phyloP scores from a whole-genome alignment of 352 stramenopile genomes.

The Plasmopara muralis region DNA sequence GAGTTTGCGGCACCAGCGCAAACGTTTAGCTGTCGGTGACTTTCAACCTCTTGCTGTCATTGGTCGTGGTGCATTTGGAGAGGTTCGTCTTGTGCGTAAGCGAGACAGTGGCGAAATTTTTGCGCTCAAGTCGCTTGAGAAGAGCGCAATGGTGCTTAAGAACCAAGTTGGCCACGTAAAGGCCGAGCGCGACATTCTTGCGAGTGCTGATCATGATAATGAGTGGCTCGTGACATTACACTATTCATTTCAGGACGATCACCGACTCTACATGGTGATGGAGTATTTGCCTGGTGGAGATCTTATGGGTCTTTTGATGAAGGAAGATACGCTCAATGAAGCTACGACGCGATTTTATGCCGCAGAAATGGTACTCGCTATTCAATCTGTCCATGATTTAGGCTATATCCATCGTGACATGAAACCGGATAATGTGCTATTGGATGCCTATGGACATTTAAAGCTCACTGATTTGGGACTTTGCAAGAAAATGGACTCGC shows the following conservation, averaged over 20 bases:
- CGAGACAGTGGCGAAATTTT: slow-evolving; percentile 83
- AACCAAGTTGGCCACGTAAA: slow-evolving; percentile 95
- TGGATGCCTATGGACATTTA: slow-evolving; percentile 97
- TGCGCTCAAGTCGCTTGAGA: slow-evolving; percentile 90
- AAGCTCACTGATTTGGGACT: slow-evolving; percentile 99
- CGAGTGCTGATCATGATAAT: slow-evolving; percentile 92
- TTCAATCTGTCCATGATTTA: slow-evolving; percentile 96
- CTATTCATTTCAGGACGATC: slow-evolving; percentile 95
- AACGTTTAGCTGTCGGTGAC: slow-evolving; percentile 83
- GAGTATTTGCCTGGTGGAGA: slow-evolving; percentile 98
- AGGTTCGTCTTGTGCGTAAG: slow-evolving; percentile 90
- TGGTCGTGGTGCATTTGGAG: slow-evolving; percentile 97
- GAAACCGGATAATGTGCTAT: slow-evolving; percentile 95
- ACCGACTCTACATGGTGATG: slow-evolving; percentile 94
- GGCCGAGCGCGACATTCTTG: slow-evolving; percentile 95
- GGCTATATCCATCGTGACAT: slow-evolving; percentile 99
- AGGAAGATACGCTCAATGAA: slow-evolving; percentile 93
- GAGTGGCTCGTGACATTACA: slow-evolving; percentile 96
- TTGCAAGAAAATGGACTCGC: slow-evolving; percentile 95
- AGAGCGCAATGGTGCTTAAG: slow-evolving; percentile 88
- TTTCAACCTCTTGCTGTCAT: slow-evolving; percentile 97
- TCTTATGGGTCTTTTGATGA: slow-evolving; percentile 99
- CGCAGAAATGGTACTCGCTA: slow-evolving; percentile 96
- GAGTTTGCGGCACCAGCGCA: slow-evolving; percentile 75
- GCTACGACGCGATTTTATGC: slow-evolving; percentile 94